A percentile compares a stretch with the other conserved stretches of the same genome.
phyloP scores from a whole-genome alignment of 1,284 basidiomycete species.

The Leccinum pachyderme region DNA sequence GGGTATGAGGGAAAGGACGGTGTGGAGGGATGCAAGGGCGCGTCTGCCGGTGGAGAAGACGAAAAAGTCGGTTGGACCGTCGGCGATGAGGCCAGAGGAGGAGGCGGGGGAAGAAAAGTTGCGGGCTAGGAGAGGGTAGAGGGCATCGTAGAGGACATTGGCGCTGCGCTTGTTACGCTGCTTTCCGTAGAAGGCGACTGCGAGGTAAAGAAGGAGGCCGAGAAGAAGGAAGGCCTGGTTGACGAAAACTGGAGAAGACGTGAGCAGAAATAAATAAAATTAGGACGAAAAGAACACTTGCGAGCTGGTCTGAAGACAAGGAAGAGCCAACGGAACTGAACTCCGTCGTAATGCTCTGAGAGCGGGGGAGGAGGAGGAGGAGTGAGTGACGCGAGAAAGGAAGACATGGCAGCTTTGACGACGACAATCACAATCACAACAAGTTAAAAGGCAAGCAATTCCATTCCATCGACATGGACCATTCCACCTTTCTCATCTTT shows the following conservation, averaged over 20 bases:
- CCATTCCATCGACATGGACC: slow-evolving; percentile 24
- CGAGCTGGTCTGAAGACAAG: slow-evolving; percentile 81
- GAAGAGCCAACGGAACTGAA: slow-evolving; percentile 70
- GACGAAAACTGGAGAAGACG: slow-evolving; percentile 51
- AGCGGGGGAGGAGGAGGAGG: slow-evolving; percentile 52
- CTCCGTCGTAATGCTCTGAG: slow-evolving; percentile 52
- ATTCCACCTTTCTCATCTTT: slow-evolving; percentile 23
- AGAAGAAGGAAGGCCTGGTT: slow-evolving; percentile 59
- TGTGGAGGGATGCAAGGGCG: slow-evolving; percentile 73
- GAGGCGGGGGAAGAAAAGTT: slow-evolving; percentile 68
- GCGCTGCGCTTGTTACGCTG: slow-evolving; percentile 53
- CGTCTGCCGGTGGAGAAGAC: slow-evolving; percentile 84
- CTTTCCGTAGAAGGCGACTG: slow-evolving; percentile 54
- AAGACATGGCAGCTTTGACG: slow-evolving; percentile 7
- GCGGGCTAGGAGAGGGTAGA: slow-evolving; percentile 52
- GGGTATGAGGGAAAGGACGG: slow-evolving; percentile 73
- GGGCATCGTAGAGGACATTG: slow-evolving; percentile 58
- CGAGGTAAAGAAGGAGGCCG: slow-evolving; percentile 53
- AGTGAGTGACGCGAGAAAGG: slow-evolving; percentile 27
- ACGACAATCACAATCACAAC: slow-evolving; percentile 12
- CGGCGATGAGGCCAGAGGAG: slow-evolving; percentile 50
- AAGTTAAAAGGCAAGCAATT: slow-evolving; percentile 1
- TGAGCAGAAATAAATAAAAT: not conserved
- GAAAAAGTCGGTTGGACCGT: slow-evolving; percentile 79
- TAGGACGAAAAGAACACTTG: slow-evolving; percentile 24